Evolutionary conservation across 2,329 filamentous ascomycete species (phyloP), one percentile per base, ranked within the genome.

Genomic region (Colletotrichum agaves): DNA sequence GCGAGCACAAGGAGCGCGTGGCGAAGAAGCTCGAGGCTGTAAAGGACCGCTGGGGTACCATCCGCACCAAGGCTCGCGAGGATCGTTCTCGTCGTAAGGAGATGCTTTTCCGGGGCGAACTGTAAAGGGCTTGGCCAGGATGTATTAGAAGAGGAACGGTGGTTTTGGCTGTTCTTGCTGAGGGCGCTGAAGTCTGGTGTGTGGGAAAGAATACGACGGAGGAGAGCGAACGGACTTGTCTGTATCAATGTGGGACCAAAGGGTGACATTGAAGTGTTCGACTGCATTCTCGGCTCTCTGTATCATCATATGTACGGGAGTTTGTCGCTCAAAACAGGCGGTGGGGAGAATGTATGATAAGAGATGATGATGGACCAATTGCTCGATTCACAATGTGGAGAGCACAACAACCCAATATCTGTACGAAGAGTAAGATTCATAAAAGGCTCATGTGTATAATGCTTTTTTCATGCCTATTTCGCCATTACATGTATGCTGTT

Each of bases 1-100:
- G 72, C 5, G 82, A 83, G 73, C 84, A 90, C 78, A 78, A 79
- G 69, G 75, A 81, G 61, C 80, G 76, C 71, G 77, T 87, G 61
- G 76, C 77, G 73, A 78, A 75, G 63, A 81, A 82, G 75, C 69
- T 83, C 69, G 83, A 85, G 64, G 79, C 80, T 39, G 80, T 84
- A 66, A 83, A 83, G 78, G 78, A 79, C n/a, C 77, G 83, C 58
- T 90, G 88, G 88, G 88, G 88, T 11, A 82, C 85, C 19, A 84
- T 83, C 69, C 82, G 84, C 76, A 78, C 78, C 33, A 81, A 83
- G 74, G 88, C 88, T 12, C 78, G 83, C 64, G 84, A 86, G 72
- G 88, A 90, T 47, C 79, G 85, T 71, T 74, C 79, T 73, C 85
- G 84, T 79, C 82, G 88, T 70, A 82, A 81, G 70, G 80, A 80